A percentile compares a stretch with the other conserved stretches of the same genome.
phyloP scores from a whole-genome alignment of 495 filamentous ascomycete genomes.

The Xylaria palmicola region DNA sequence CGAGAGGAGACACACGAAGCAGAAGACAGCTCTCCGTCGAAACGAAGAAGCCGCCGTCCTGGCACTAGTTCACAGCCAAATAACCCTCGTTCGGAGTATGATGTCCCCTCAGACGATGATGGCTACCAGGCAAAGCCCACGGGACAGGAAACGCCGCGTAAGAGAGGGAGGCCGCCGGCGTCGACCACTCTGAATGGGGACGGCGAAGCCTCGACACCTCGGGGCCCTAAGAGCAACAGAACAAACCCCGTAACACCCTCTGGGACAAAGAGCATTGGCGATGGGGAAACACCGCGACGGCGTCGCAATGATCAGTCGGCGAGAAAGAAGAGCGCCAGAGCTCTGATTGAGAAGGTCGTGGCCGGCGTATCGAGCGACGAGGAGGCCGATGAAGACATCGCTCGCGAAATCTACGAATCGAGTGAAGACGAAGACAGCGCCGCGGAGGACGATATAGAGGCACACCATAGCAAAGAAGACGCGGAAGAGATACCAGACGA shows the following conservation, averaged over 20 bases:
- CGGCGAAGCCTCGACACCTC: slow-evolving; percentile 31
- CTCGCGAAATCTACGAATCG: slow-evolving; percentile 65
- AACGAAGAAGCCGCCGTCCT: slow-evolving; percentile 10
- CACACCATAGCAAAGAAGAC: slow-evolving; percentile 26
- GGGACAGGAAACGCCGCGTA: slow-evolving; percentile 24
- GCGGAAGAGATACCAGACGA: slow-evolving; percentile 41
- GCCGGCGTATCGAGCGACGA: slow-evolving; percentile 67
- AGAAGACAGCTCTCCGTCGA: slow-evolving; percentile 12
- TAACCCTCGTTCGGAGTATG: slow-evolving; percentile 22
- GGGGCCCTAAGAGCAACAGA: slow-evolving; percentile 25
- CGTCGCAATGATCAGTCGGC: slow-evolving; percentile 73
- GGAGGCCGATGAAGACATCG: slow-evolving; percentile 71
- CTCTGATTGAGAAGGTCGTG: slow-evolving; percentile 64
- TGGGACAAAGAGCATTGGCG: slow-evolving; percentile 26
- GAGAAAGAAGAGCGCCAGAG: slow-evolving; percentile 77
- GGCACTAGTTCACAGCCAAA: neutral
- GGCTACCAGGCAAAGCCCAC: neutral
- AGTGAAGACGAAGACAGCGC: slow-evolving; percentile 54
- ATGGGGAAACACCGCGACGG: slow-evolving; percentile 50
- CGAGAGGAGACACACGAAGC: slow-evolving; percentile 15
- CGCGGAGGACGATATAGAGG: slow-evolving; percentile 37
- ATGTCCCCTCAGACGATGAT: slow-evolving; percentile 31
- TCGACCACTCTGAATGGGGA: slow-evolving; percentile 5
- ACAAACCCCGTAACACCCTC: slow-evolving; percentile 35
- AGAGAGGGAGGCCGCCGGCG: slow-evolving; percentile 10